Conservation (phyloP, 2,329 filamentous ascomycete genomes). For the Hypoxylon sp. region DNA sequence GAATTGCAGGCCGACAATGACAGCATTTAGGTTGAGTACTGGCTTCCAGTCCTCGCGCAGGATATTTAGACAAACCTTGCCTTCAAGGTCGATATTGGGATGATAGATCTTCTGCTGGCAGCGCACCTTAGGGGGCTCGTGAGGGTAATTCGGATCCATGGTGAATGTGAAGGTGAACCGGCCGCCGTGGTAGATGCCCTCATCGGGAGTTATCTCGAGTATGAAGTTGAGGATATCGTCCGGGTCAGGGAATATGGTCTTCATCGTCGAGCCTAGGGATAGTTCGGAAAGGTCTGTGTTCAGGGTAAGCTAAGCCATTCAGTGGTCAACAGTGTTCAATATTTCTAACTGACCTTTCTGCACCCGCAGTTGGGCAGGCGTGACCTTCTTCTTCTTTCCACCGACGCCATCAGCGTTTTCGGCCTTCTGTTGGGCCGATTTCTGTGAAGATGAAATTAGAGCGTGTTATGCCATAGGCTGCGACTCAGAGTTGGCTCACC, state of each 20-base stretch:
- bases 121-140: slow-evolving; percentile 97
- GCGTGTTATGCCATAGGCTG: background rate
- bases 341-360: slow-evolving; percentile 80
- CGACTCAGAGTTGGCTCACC: slow-evolving; percentile 66
- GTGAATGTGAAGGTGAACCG: slow-evolving; percentile 90
- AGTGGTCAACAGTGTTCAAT: background rate
- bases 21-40: slow-evolving; percentile 94
- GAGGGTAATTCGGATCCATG: slow-evolving; percentile 95
- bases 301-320: background rate
- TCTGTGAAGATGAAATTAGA: slow-evolving; percentile 64
- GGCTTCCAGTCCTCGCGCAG: slow-evolving; percentile 99
- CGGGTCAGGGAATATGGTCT: slow-evolving; percentile 82
- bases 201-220: slow-evolving; percentile 85
- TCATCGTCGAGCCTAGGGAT: slow-evolving; percentile 83
- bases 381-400: slow-evolving; percentile 98
- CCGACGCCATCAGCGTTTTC: slow-evolving; percentile 82
- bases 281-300: slow-evolving; percentile 84
- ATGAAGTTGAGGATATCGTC: slow-evolving; percentile 89
- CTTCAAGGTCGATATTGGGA: slow-evolving; percentile 97
- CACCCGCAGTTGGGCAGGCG: slow-evolving; percentile 92
- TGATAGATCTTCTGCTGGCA: slow-evolving; percentile 99
- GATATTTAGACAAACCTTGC: slow-evolving; percentile 98
- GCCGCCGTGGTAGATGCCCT: slow-evolving; percentile 89
- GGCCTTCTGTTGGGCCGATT: slow-evolving; percentile 96
- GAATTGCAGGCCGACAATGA: slow-evolving; percentile 95